Evolutionary conservation across 2,329 filamentous ascomycete species (phyloP).

Genomic region (Ceratocystis eucalypticola): DNA sequence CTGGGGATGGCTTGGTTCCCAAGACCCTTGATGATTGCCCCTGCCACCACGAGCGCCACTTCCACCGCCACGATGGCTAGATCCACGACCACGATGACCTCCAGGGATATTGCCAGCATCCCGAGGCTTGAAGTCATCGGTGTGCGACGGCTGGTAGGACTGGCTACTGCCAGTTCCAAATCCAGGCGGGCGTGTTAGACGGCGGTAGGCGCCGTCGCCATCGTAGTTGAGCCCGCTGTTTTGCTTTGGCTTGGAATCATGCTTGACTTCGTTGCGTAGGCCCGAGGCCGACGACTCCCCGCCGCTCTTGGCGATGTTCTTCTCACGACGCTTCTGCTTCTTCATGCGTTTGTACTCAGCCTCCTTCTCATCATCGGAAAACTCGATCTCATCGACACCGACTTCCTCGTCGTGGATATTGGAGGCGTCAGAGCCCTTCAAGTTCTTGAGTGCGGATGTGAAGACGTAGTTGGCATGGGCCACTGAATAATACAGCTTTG

Average conservation of each 20-base stretch:
- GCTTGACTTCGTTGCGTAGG: constrained; percentile 27
- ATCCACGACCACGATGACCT: constrained; percentile 24
- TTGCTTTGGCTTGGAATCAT: constrained; percentile 29
- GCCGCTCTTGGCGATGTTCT: constrained; percentile 24
- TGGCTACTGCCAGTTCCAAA: constrained; percentile 38
- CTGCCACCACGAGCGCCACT: constrained; percentile 25
- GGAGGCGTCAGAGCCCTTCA: constrained; percentile 86
- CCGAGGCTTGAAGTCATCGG: neutral
- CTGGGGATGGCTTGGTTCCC: neutral
- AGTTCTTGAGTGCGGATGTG: constrained; percentile 61
- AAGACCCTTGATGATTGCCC: constrained; percentile 18
- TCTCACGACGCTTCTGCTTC: constrained; percentile 50
- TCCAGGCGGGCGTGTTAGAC: constrained; percentile 53
- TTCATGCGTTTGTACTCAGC: constrained; percentile 59
- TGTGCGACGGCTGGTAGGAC: constrained; percentile 25
- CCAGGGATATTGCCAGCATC: constrained; percentile 20
- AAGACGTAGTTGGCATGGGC: constrained; percentile 73
- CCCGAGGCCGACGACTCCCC: constrained; percentile 23
- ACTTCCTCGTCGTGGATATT: constrained; percentile 92
- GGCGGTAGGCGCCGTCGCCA: constrained; percentile 59
- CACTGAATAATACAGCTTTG: constrained; percentile 63
- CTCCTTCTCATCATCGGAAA: constrained; percentile 93
- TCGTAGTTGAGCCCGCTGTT: constrained; percentile 48
- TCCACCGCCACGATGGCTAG: neutral
- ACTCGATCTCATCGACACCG: constrained; percentile 74